Conservation (phyloP, 106 monocot genomes). For the Ottelia alismoides region DNA sequence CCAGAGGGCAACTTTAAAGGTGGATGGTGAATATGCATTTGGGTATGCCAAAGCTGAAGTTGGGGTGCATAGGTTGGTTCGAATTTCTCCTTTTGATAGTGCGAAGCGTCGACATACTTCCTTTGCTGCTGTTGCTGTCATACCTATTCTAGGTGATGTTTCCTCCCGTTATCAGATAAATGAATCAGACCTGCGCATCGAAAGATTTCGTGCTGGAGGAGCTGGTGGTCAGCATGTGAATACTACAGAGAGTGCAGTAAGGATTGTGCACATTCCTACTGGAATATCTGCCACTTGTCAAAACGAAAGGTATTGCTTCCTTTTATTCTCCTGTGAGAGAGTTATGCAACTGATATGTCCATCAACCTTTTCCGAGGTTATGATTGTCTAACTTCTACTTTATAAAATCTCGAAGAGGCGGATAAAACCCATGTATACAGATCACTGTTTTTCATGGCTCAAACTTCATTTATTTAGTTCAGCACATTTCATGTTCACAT, state of each 20-base stretch:
- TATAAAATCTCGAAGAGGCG: no score
- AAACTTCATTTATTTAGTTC: no score
- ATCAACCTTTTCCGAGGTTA: no score
- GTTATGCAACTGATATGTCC: no score
- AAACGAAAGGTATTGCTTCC: constrained; percentile 99
- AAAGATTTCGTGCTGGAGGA: constrained; percentile 89
- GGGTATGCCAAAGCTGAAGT: constrained; percentile 98
- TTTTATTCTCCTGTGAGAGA: no score
- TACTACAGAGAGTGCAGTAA: constrained; percentile 94
- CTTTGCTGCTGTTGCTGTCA: constrained; percentile 96
- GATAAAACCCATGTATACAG: no score
- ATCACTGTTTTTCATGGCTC: no score
- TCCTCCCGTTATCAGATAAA: constrained; percentile 79
- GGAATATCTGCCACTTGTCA: constrained; percentile 89
- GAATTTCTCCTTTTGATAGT: constrained; percentile 98
- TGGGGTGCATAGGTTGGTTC: constrained; percentile 88
- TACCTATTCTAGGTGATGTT: constrained; percentile 68
- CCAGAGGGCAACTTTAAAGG: constrained; percentile 89
- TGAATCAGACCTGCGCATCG: constrained; percentile 88
- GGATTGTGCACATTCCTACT: constrained; percentile 90
- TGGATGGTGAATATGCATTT: constrained; percentile 91
- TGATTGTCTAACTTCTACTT: no score
- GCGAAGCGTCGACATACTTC: constrained; percentile 91
- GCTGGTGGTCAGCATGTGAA: constrained; percentile 95
- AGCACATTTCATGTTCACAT: no score